These are phyloP conservation scores for Medicago ruthenica DNA, from an alignment of 306 rosid genomes.

Conservation along the genomic window DNA sequence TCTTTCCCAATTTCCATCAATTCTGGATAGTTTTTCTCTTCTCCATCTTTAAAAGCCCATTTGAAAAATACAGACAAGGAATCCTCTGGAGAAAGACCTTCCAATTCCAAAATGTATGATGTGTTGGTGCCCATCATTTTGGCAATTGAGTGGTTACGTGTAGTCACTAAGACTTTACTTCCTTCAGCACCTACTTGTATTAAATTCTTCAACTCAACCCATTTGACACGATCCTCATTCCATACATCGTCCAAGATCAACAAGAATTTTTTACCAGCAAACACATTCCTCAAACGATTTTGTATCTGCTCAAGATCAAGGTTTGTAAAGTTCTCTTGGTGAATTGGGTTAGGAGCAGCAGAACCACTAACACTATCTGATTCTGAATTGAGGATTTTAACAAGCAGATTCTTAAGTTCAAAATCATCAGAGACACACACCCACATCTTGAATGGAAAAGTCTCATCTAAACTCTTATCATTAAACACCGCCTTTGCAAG, in stretches of 20 bases:
- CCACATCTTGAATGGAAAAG: not conserved
- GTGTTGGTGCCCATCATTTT: too few relatives aligned
- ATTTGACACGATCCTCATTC: not conserved
- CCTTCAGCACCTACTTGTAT: not conserved
- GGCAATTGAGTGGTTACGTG: slow-evolving; percentile 1
- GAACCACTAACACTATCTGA: not conserved
- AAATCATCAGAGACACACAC: not conserved
- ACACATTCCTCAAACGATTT: not conserved
- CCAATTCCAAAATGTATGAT: too few relatives aligned
- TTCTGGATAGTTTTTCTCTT: slow-evolving; percentile 24
- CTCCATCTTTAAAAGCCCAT: slow-evolving; percentile 46
- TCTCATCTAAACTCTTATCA: not conserved
- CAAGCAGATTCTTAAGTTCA: not conserved
- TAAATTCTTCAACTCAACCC: not conserved
- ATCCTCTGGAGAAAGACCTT: too few relatives aligned
- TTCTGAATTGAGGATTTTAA: slow-evolving; percentile 27
- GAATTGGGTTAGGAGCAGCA: not conserved
- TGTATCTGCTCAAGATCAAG: not conserved
- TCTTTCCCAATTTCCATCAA: slow-evolving; percentile 3
- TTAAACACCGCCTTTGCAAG: not conserved
- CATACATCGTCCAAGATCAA: not conserved
- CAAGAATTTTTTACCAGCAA: not conserved
- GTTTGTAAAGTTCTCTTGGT: not conserved
- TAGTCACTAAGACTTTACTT: slow-evolving; percentile 40
- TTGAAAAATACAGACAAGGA: slow-evolving; percentile 38